Conservation (phyloP, 768 basidiomycete genomes). For the Leccinum fibrillosum region DNA sequence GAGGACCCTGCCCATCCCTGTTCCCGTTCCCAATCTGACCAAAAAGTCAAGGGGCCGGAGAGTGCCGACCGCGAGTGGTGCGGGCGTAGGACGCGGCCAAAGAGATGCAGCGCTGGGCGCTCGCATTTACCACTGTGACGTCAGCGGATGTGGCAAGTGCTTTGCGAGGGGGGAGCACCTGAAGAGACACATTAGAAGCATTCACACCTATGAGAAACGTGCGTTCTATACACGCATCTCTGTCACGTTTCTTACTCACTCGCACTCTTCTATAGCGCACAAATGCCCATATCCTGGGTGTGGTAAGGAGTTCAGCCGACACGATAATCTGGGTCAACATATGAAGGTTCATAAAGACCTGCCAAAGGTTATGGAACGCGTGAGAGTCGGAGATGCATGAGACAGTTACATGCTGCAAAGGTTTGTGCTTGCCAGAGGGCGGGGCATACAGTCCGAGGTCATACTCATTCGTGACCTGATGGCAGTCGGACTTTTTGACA, state of each 20-base stretch:
- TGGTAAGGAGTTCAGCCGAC: conserved; percentile 80
- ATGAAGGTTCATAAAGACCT: conserved; percentile 70
- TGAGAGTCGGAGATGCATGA: conserved; percentile 22
- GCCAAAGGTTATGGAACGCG: conserved; percentile 27
- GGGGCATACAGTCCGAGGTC: conserved; percentile 20
- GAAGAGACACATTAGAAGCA: conserved; percentile 83
- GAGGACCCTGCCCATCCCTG: conserved; percentile 48
- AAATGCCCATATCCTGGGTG: conserved; percentile 78
- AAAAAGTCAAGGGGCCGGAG: conserved; percentile 69
- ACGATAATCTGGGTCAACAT: conserved; percentile 87
- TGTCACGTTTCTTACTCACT: conserved; percentile 10
- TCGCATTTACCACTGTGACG: conserved; percentile 70
- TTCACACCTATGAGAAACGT: conserved; percentile 94
- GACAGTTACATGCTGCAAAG: conserved; percentile 6
- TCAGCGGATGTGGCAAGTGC: conserved; percentile 81
- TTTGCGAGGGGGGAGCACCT: conserved; percentile 88
- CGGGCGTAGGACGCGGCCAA: conserved; percentile 28
- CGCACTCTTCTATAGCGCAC: conserved; percentile 52
- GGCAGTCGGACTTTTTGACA: conserved; percentile 27
- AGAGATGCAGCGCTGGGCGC: conserved; percentile 38
- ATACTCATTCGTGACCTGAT: conserved; percentile 18
- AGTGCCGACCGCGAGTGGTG: conserved; percentile 50
- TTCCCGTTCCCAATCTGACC: conserved; percentile 65
- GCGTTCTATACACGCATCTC: conserved; percentile 27
- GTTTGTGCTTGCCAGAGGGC: conserved; percentile 13